Percentiles rank a stretch among this genome's conserved stretches.
Conservation (phyloP, 345 rosid species). For the Sonneratia alba region DNA sequence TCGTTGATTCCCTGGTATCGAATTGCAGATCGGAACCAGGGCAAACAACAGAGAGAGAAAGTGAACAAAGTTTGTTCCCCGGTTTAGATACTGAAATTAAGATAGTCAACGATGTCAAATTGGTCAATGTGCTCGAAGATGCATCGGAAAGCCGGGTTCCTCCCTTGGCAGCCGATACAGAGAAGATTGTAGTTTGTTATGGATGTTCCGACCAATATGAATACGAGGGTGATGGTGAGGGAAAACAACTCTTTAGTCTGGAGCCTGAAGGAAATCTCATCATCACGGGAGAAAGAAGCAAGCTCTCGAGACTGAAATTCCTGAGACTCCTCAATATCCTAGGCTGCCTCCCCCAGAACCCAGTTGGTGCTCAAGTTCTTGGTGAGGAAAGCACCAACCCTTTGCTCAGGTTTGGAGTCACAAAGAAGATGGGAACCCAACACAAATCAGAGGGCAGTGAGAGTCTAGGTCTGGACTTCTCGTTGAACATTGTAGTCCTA, state of each 20-base stretch:
- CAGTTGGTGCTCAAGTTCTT: constrained; percentile 36
- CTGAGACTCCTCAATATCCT: constrained; percentile 41
- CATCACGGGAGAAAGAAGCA: constrained; percentile 35
- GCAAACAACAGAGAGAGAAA: background rate
- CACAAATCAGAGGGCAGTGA: constrained; percentile 24
- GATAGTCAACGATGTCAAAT: background rate
- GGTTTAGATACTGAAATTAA: background rate
- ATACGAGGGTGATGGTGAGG: constrained; percentile 10
- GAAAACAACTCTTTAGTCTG: constrained; percentile 19
- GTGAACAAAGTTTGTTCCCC: background rate
- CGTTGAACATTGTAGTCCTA: constrained; percentile 51
- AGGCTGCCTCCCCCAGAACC: constrained; percentile 32
- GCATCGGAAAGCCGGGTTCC: background rate
- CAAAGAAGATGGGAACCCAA: constrained; percentile 27
- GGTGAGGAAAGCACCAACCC: constrained; percentile 19
- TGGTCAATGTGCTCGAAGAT: background rate
- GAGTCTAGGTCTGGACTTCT: constrained; percentile 14
- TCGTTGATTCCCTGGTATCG: background rate
- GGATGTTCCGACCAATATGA: background rate
- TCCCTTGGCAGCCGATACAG: background rate
- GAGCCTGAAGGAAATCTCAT: constrained; percentile 18
- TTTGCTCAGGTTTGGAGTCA: constrained; percentile 22
- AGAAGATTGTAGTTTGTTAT: background rate
- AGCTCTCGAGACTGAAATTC: constrained; percentile 38
- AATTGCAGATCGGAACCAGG: background rate